Evolutionary conservation across 306 rosid genomes (phyloP), one percentile per base, ranked within the genome.

Genomic region (Ammopiptanthus mongolicus): DNA sequence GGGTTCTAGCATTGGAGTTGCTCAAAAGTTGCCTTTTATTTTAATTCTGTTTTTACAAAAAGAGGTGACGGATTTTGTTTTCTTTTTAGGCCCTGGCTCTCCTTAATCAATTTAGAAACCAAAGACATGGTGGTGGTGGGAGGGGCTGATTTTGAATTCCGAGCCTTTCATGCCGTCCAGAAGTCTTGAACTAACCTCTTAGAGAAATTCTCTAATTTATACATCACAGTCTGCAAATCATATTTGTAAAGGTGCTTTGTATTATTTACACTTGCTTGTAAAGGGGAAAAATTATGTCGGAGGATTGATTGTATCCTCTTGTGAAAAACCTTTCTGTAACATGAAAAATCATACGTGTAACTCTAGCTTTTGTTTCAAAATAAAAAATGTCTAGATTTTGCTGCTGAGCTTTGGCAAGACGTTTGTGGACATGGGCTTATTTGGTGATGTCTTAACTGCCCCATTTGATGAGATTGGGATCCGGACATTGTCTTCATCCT

Each of bases 101-200:
- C 66, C 97, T 93, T 14, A 86, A 86, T 83, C 89, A 31, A 82
- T 87, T 93, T 81, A 88, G 91, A 85, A 83, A 28, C 88, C 95
- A 89, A 59, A 88, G 97, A 72, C 96, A 90, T 22, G 92, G 93
- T n/a, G 77, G 76, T 81, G 92, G 87, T 9, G 93, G 91, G 69
- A 86, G 97, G 83, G 88, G 86, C 65, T 93, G 88, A 93, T 78
- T 71, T 57, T 12, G 18, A 11, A 46, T 29, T 39, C 42, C 8
- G 53, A 63, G 33, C 71, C 76, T 31, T 58, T 44, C 60, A 51
- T 29, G n/a, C 15, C 31, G 9, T 64, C 68, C 75, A 29, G 55
- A 73, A 86, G 76, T 84, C 64, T 85, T 84, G 73, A 42, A 78
- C 66, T 52, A 51, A 65, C 78, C 78, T 19, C 80, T 47, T 81